These are phyloP conservation scores for Achlya hypogyna DNA, from an alignment of 352 stramenopile genomes.

Conservation along the genomic window DNA sequence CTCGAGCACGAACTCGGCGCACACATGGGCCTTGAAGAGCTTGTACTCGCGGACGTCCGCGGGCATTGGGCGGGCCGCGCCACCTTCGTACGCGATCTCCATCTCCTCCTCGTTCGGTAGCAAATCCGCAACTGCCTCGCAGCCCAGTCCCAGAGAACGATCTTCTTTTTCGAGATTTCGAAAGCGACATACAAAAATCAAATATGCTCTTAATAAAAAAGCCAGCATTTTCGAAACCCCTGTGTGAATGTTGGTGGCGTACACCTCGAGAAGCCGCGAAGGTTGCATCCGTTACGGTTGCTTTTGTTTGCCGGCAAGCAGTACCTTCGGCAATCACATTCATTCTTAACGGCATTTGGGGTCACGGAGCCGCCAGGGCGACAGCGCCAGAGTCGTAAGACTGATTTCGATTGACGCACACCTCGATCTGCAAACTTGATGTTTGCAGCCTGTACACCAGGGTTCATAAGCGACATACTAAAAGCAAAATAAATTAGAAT, in stretches of 20 bases:
- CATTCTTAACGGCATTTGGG: neutral
- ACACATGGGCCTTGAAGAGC: conserved; percentile 6
- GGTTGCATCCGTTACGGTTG: neutral
- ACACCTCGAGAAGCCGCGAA: neutral
- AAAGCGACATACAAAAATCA: neutral
- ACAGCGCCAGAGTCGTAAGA: neutral
- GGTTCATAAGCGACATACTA: too few species aligned
- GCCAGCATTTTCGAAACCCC: neutral
- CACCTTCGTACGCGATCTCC: neutral
- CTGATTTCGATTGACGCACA: neutral
- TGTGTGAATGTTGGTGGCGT: neutral
- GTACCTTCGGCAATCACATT: neutral
- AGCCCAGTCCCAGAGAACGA: conserved; percentile 8
- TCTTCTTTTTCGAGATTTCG: neutral
- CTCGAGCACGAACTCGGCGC: conserved; percentile 2
- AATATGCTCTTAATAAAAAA: neutral
- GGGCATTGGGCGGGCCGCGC: neutral
- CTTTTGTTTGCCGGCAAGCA: neutral
- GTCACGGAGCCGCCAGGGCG: neutral
- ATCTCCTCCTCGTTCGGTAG: neutral
- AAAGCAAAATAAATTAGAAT: too few species aligned
- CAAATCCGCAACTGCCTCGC: conserved; percentile 5
- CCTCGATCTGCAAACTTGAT: neutral
- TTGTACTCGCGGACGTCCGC: neutral
- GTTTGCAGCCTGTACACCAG: too few species aligned